Evolutionary conservation across 1,284 basidiomycete species (phyloP).

Genomic region (Abortiporus biennis): DNA sequence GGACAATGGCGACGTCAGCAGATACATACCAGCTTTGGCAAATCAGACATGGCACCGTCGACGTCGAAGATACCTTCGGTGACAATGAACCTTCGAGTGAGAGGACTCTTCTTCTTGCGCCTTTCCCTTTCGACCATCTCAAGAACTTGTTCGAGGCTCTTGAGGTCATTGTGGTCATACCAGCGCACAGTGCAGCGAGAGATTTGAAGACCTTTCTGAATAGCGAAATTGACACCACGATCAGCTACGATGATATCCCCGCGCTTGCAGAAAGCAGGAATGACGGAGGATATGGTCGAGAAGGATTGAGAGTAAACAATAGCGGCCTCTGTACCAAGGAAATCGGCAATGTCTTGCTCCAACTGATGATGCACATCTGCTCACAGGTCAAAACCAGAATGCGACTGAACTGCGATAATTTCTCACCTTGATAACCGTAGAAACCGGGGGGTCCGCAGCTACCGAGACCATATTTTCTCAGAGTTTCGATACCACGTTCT

Average conservation of each 20-base stretch:
- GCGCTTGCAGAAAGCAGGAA: constrained; percentile 96
- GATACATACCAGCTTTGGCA: constrained; percentile 81
- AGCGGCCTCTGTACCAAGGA: constrained; percentile 82
- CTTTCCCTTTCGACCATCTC: constrained; percentile 82
- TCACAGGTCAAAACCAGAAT: constrained; percentile 30
- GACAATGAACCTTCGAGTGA: constrained; percentile 93
- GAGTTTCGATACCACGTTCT: constrained; percentile 77
- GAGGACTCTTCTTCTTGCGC: constrained; percentile 73
- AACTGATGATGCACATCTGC: constrained; percentile 89
- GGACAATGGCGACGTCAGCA: not conserved
- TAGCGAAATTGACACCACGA: constrained; percentile 88
- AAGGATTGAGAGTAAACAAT: constrained; percentile 97
- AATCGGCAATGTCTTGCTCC: constrained; percentile 86
- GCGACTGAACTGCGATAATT: constrained; percentile 29
- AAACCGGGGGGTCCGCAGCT: constrained; percentile 97
- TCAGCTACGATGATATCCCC: constrained; percentile 99
- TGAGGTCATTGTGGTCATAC: constrained; percentile 95
- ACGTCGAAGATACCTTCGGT: constrained; percentile 97
- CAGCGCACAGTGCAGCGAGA: constrained; percentile 90
- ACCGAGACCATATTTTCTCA: constrained; percentile 92
- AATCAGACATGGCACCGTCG: constrained; percentile 87
- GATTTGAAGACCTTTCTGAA: constrained; percentile 97
- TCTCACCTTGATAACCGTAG: constrained; percentile 89
- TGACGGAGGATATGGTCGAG: constrained; percentile 89
- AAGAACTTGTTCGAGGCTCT: constrained; percentile 86